Conservation (phyloP, 257 asterid genomes). For the Solanum paucissectum region DNA sequence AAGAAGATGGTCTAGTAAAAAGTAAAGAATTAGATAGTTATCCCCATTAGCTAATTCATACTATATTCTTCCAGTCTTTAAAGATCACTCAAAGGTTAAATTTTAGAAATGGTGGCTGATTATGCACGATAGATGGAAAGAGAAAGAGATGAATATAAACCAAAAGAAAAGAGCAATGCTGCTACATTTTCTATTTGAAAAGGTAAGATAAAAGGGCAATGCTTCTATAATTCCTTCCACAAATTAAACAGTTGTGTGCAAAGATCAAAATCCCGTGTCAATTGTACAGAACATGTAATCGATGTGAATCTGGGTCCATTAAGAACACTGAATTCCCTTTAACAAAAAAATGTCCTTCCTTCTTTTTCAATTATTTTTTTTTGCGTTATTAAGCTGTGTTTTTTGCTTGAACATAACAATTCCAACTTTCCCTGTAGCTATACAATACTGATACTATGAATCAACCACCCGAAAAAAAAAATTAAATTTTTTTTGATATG, state of each 20-base stretch:
- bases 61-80: neutral
- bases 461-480: neutral
- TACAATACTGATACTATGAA: neutral
- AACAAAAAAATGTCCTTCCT: neutral
- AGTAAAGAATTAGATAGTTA: neutral
- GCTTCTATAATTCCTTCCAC: neutral
- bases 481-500: neutral
- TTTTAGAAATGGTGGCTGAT: neutral
- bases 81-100: neutral
- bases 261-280: neutral
- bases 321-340: neutral
- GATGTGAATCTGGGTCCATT: neutral
- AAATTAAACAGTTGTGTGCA: neutral
- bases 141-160: neutral
- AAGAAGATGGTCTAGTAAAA: neutral
- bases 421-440: neutral
- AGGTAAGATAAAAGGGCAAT: neutral
- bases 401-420: neutral
- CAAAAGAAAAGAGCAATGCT: neutral
- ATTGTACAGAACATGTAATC: neutral
- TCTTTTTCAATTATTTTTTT: neutral
- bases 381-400: neutral
- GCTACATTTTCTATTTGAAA: neutral
- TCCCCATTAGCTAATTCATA: neutral
- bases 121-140: neutral